Conservation (phyloP, 2,329 filamentous ascomycete genomes). For the Neonectria faginata region DNA sequence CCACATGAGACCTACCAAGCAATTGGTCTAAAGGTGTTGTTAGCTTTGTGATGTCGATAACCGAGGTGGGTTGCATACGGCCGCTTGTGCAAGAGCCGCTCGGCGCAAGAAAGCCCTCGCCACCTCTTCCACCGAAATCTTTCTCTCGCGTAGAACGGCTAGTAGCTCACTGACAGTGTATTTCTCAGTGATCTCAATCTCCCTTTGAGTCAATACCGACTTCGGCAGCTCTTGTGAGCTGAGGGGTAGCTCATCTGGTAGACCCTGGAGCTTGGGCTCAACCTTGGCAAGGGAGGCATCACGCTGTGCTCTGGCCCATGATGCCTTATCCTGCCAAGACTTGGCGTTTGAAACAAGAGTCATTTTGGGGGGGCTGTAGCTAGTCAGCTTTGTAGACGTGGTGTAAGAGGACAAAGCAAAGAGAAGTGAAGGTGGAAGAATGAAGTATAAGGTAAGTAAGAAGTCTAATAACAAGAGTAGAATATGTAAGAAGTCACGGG, state of each 20-base stretch:
- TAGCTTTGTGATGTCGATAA: not conserved
- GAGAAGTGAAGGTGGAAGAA: not conserved
- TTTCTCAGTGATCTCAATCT: slow-evolving; percentile 47
- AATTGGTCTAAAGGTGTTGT: slow-evolving; percentile 47
- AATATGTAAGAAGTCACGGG: slow-evolving; percentile 3
- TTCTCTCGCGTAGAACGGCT: slow-evolving; percentile 31
- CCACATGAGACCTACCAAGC: slow-evolving; percentile 51
- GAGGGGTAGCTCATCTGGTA: slow-evolving; percentile 38
- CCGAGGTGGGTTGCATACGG: slow-evolving; percentile 26
- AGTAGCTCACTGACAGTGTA: slow-evolving; percentile 43
- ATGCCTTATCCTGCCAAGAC: slow-evolving; percentile 24
- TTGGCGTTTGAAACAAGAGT: slow-evolving; percentile 9
- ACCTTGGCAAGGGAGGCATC: slow-evolving; percentile 45
- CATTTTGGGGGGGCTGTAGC: not conserved
- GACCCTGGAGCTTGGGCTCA: slow-evolving; percentile 40
- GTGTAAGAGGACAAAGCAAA: not conserved
- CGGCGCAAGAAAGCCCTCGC: slow-evolving; percentile 43
- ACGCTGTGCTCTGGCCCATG: slow-evolving; percentile 30
- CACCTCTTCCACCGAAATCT: slow-evolving; percentile 44
- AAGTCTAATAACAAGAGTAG: not conserved
- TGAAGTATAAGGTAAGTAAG: not conserved
- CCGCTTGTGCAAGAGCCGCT: slow-evolving; percentile 44
- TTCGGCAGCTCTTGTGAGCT: slow-evolving; percentile 41
- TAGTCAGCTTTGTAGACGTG: not conserved
- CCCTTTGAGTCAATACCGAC: slow-evolving; percentile 39